phyloP scores from a whole-genome alignment of 352 stramenopile species.

The Phytophthora pini region DNA sequence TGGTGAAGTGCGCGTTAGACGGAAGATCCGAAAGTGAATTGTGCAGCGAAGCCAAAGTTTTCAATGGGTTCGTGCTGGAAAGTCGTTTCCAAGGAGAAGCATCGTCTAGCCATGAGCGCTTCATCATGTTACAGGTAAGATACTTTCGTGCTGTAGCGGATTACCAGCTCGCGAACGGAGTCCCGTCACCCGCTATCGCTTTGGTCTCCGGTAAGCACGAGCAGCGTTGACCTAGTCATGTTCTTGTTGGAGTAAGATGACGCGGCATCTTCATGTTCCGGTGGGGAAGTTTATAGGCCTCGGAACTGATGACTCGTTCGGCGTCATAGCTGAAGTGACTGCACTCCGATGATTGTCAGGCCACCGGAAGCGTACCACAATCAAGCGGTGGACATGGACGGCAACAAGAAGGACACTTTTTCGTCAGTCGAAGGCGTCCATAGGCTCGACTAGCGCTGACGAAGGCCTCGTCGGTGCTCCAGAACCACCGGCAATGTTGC shows the following conservation, averaged over 20 bases:
- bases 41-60: background rate
- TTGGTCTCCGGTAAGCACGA: background rate
- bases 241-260: background rate
- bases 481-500: background rate
- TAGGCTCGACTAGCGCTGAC: conserved; percentile 22
- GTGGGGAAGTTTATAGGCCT: conserved; percentile 3
- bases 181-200: conserved; percentile 6
- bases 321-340: conserved; percentile 9
- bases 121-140: background rate
- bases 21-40: conserved; percentile 18
- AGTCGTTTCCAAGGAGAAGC: conserved; percentile 2
- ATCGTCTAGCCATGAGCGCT: background rate
- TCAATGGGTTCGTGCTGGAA: background rate
- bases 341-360: conserved; percentile 23
- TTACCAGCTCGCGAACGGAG: conserved; percentile 10
- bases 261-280: conserved; percentile 8
- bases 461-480: background rate
- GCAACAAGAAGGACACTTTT: conserved; percentile 3
- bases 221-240: no score
- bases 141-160: background rate
- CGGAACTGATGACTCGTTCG: conserved; percentile 8
- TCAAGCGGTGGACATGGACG: background rate
- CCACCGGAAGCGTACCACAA: conserved; percentile 34
- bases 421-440: conserved; percentile 9
- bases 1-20: background rate